These are phyloP conservation scores for Asclepias syriaca DNA, from an alignment of 257 asterid genomes.

Conservation along the genomic window DNA sequence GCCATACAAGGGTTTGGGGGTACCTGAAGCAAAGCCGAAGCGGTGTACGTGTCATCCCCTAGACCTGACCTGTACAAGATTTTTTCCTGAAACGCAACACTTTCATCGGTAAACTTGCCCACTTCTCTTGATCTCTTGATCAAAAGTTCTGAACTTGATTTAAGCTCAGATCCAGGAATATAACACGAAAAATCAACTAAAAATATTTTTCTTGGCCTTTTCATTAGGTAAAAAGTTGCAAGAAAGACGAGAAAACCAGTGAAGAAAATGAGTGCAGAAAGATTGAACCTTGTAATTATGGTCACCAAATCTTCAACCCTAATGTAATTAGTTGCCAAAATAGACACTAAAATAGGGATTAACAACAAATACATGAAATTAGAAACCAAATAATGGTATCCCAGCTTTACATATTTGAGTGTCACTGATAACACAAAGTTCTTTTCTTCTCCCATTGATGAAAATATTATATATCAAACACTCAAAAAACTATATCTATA, in stretches of 20 bases:
- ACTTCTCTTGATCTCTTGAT: conserved; percentile 31
- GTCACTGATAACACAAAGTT: conserved; percentile 31
- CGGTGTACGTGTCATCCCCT: conserved; percentile 58
- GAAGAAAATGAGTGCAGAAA: conserved; percentile 30
- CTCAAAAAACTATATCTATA: background rate
- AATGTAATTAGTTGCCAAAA: conserved; percentile 22
- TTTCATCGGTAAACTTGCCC: conserved; percentile 36
- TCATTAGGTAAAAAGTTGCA: conserved; percentile 44
- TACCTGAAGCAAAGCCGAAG: conserved; percentile 28
- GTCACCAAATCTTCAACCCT: conserved; percentile 26
- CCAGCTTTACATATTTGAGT: conserved; percentile 43
- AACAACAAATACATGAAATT: conserved; percentile 26
- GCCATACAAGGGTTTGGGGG: conserved; percentile 50
- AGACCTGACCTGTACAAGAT: conserved; percentile 57
- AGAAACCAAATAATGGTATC: conserved; percentile 30
- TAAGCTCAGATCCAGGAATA: conserved; percentile 34
- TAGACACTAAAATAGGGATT: conserved; percentile 21
- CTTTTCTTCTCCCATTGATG: conserved; percentile 10
- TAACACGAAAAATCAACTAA: conserved; percentile 58
- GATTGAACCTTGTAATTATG: conserved; percentile 35
- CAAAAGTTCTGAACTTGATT: conserved; percentile 38
- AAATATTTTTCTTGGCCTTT: conserved; percentile 47
- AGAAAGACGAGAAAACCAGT: conserved; percentile 39
- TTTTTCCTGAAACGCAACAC: conserved; percentile 41
- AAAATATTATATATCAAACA: too few species aligned